Base-by-base conservation (phyloP, 352 stramenopile species). In the Pythium chondricola region DNA sequence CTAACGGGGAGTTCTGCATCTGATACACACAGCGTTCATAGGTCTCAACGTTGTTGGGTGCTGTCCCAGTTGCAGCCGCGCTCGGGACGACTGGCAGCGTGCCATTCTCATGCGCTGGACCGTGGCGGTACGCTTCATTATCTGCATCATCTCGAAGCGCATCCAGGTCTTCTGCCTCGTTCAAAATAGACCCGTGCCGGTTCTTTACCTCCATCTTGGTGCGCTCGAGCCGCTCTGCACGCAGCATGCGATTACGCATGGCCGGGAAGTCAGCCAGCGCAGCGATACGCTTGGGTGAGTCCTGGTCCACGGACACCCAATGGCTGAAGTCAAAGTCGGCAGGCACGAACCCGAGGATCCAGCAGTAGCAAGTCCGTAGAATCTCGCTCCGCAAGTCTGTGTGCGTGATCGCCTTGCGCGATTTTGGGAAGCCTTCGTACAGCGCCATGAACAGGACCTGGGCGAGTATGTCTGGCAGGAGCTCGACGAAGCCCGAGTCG, bases 391-490 rank as follows among this genome's bases (percentile, higher is more conserved):
- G 67, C 2, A 77, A 43, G 4, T 69, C 61, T 8, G 48, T 50
- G 16, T 44, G 54, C 9, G 74, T 46, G 35, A 85, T 70, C 24
- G 17, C 32, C 37, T 84, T 79, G 3, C 77, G 63, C 0, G 77
- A 85, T 25, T 72, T 82, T 22, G 77, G 77, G 43, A 84, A 88
- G 3, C 70, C 77, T n/a, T 86, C 74, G 26, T 88, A 85, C 2
- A 88, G 59, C 2, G 71, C 62, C 14, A 74, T 58, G 45, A 86
- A 88, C 27, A 86, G 32, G 20, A 88, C 70, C 30, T 86, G 74
- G 0, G 77, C 69, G 32, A 83, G 43, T 2, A 85, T 53, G 20
- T 86, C 77, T 0, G 77, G 77, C 6, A 86, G 48, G 17, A 65
- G 52, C 21, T 83, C 70, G 18, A 88, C 67, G 31, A 88, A 82